These are phyloP conservation scores for Podila epicladia DNA, from an alignment of 192 early-diverging fungal genomes.

Conservation along the genomic window DNA sequence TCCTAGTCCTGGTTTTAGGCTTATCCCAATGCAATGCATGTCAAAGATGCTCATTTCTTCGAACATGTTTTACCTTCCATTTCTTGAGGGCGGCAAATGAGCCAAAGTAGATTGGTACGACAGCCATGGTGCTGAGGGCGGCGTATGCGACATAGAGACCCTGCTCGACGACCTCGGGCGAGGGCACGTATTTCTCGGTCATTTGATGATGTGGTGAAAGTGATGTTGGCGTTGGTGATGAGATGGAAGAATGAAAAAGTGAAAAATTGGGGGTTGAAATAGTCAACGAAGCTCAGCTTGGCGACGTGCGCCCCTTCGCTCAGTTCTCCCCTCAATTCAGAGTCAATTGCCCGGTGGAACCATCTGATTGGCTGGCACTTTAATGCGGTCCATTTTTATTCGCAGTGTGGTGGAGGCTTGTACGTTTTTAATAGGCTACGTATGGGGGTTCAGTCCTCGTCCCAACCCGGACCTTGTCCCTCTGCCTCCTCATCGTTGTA, in stretches of 20 bases:
- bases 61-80: conserved; percentile 55
- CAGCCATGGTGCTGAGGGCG: conserved; percentile 86
- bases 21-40: too few species aligned
- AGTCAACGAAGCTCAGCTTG: too few species aligned
- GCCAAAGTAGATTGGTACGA: conserved; percentile 88
- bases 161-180: conserved; percentile 40
- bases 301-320: not conserved
- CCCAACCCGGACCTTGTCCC: not conserved
- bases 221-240: conserved; percentile 1
- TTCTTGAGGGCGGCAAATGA: conserved; percentile 77
- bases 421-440: not conserved
- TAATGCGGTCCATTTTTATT: not conserved
- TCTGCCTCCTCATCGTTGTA: not conserved
- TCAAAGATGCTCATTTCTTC: not conserved
- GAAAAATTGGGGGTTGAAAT: not conserved
- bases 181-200: conserved; percentile 48
- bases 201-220: not conserved
- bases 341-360: conserved; percentile 24
- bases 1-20: not conserved
- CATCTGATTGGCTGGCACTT: conserved; percentile 24
- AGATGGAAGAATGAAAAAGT: conserved; percentile 5
- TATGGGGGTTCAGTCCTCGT: not conserved
- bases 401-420: not conserved
- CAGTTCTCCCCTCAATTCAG: not conserved
- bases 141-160: conserved; percentile 84